Conservation (phyloP, 139 green algal species). For the Monoraphidium neglectum region DNA sequence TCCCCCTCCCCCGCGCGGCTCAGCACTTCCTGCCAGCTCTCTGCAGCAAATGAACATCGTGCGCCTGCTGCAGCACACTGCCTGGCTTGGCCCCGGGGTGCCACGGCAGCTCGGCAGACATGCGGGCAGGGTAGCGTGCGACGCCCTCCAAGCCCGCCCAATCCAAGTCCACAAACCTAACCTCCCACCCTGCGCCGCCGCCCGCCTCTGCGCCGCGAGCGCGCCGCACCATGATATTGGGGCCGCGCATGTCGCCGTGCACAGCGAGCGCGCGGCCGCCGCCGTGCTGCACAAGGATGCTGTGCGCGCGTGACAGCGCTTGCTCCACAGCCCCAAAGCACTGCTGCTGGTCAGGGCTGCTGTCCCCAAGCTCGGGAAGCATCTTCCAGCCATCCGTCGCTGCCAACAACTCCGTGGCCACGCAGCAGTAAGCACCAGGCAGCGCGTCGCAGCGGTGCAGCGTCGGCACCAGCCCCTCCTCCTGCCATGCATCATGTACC, state of each 20-base stretch:
- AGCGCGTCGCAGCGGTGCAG: background rate
- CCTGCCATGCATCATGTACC: constrained; percentile 7
- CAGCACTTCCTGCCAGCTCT: too few species aligned
- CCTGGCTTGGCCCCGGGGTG: background rate
- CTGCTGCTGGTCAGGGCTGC: background rate
- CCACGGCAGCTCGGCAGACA: background rate
- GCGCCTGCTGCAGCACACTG: background rate
- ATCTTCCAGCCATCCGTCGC: background rate
- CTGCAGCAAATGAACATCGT: constrained; percentile 2
- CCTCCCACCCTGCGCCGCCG: background rate
- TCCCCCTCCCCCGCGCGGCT: too few species aligned
- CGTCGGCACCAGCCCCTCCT: background rate
- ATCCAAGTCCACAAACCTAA: constrained; percentile 17
- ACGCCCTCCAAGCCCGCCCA: constrained; percentile 9
- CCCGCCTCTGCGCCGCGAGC: too few species aligned
- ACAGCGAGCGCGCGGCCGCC: background rate
- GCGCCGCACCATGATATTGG: constrained; percentile 17
- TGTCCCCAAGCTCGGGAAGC: background rate
- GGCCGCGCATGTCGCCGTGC: constrained; percentile 4
- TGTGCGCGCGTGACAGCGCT: constrained; percentile 1
- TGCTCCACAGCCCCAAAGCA: background rate
- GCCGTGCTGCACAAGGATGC: constrained; percentile 10
- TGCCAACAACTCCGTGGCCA: constrained; percentile 5
- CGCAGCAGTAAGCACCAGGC: constrained; percentile 5
- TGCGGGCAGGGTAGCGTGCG: constrained; percentile 5